Evolutionary conservation across 352 stramenopile species (phyloP).

Genomic region (Phytophthora sojae): DNA sequence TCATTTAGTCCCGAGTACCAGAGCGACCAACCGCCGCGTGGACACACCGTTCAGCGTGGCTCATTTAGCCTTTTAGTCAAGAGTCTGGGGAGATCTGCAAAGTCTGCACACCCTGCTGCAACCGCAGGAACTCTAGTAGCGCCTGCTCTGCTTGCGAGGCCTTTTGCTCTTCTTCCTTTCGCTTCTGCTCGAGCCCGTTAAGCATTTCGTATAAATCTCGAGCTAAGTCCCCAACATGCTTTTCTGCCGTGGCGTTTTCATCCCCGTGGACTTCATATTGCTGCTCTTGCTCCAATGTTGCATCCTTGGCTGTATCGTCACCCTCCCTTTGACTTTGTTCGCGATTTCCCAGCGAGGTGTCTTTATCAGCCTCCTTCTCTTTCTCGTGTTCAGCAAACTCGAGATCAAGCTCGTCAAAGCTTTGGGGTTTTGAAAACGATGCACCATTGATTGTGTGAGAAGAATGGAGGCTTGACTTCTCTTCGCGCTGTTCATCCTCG

Average conservation of each 20-base stretch:
- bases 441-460: conserved; percentile 2
- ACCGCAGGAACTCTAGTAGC: conserved; percentile 60
- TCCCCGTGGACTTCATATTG: background rate
- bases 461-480: conserved; percentile 3
- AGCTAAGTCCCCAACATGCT: conserved; percentile 42
- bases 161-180: conserved; percentile 75
- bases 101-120: conserved; percentile 45
- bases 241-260: conserved; percentile 9
- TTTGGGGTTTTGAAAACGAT: conserved; percentile 13
- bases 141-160: conserved; percentile 54
- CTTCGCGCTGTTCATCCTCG: conserved; percentile 10
- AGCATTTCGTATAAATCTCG: conserved; percentile 73
- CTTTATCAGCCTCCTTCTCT: conserved; percentile 37
- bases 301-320: conserved; percentile 1
- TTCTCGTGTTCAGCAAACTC: conserved; percentile 45
- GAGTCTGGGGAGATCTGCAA: conserved; percentile 35
- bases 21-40: background rate
- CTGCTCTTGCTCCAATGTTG: conserved; percentile 5
- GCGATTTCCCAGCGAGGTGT: conserved; percentile 14
- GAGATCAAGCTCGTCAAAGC: conserved; percentile 15
- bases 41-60: background rate
- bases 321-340: conserved; percentile 11
- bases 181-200: conserved; percentile 56
- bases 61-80: conserved; percentile 15
- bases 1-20: conserved; percentile 47